Evolutionary conservation across 257 asterid genomes (phyloP).

Genomic region (Thymus quinquecostatus): DNA sequence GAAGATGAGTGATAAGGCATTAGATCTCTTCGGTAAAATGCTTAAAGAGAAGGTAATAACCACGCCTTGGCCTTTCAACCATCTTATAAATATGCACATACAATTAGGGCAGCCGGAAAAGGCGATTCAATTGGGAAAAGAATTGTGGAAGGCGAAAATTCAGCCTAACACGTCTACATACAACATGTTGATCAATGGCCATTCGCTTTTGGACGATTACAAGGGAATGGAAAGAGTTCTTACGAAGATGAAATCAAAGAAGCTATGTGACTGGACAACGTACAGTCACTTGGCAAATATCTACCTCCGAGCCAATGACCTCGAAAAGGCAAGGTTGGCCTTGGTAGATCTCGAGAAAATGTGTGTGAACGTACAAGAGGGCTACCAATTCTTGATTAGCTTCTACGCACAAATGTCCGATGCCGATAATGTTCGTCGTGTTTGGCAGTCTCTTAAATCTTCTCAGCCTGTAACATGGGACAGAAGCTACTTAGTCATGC

Average conservation of each 20-base stretch:
- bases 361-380: conserved; percentile 50
- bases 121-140: conserved; percentile 45
- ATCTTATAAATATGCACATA: conserved; percentile 62
- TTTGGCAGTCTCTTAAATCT: conserved; percentile 66
- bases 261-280: conserved; percentile 64
- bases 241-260: conserved; percentile 60
- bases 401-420: conserved; percentile 63
- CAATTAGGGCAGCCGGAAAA: conserved; percentile 61
- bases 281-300: conserved; percentile 72
- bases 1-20: conserved; percentile 61
- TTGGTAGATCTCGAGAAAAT: conserved; percentile 62
- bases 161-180: conserved; percentile 54
- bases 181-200: conserved; percentile 65
- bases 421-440: conserved; percentile 54
- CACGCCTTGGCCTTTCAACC: conserved; percentile 51
- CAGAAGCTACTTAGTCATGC: conserved; percentile 63
- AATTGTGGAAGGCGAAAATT: conserved; percentile 59
- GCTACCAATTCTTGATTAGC: conserved; percentile 63
- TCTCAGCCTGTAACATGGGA: conserved; percentile 41
- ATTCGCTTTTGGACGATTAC: conserved; percentile 50
- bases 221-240: conserved; percentile 73
- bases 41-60: conserved; percentile 39
- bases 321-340: conserved; percentile 70
- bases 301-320: conserved; percentile 51
- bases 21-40: conserved; percentile 55